Conservation (phyloP, 306 rosid species). For the Styphnolobium japonicum region DNA sequence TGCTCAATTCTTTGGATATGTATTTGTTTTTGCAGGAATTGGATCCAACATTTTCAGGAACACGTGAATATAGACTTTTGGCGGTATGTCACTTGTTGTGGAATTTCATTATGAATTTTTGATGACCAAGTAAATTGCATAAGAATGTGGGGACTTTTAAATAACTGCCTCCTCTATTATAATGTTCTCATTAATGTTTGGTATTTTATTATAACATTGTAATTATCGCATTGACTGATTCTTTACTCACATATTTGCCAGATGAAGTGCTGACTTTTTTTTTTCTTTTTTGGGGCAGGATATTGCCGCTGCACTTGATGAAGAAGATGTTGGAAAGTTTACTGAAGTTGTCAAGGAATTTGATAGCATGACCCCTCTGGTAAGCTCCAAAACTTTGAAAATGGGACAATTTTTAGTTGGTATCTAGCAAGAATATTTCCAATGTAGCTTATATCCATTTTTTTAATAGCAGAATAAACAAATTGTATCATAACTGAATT, state of each 20-base stretch:
- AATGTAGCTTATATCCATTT: not conserved
- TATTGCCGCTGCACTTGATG: slow-evolving; percentile 73
- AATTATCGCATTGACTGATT: not conserved
- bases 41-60: slow-evolving; percentile 96
- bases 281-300: slow-evolving; percentile 55
- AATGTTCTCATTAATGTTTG: not conserved
- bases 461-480: not conserved
- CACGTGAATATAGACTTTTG: slow-evolving; percentile 79
- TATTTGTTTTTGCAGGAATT: slow-evolving; percentile 64
- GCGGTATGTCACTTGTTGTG: slow-evolving; percentile 51
- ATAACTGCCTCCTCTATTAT: not conserved
- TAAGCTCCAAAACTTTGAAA: slow-evolving; percentile 26
- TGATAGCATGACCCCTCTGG: slow-evolving; percentile 96
- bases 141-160: not conserved
- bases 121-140: not conserved
- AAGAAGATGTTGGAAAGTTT: slow-evolving; percentile 78
- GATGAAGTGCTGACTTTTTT: not conserved
- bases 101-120: not conserved
- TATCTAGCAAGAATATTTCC: not conserved
- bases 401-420: not conserved
- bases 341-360: slow-evolving; percentile 92
- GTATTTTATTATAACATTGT: not conserved
- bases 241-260: not conserved
- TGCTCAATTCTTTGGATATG: slow-evolving; percentile 17
- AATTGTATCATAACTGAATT: not conserved